Evolutionary conservation across 2,329 filamentous ascomycete genomes (phyloP).

Genomic region (Claviceps cyperi): DNA sequence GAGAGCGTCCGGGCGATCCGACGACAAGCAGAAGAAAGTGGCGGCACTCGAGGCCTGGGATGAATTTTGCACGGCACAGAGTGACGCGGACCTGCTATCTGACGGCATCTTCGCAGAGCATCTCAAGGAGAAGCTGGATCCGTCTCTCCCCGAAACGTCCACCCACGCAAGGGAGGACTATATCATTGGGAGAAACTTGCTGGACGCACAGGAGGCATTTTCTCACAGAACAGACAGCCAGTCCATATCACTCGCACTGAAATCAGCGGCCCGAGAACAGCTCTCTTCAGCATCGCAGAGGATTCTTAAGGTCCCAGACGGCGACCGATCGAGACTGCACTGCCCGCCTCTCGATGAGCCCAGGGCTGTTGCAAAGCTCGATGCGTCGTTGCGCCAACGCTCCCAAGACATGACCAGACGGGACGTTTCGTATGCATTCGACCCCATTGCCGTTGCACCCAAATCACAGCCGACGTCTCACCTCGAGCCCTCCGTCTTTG

Average conservation of each 20-base stretch:
- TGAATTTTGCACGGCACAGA: slow-evolving; percentile 43
- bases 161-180: slow-evolving; percentile 34
- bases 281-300: background rate
- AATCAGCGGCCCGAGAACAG: slow-evolving; percentile 15
- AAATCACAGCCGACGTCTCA: slow-evolving; percentile 23
- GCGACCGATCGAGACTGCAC: background rate
- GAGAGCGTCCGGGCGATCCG: slow-evolving; percentile 9
- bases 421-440: slow-evolving; percentile 45
- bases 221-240: slow-evolving; percentile 16
- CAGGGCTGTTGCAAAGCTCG: slow-evolving; percentile 21
- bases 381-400: slow-evolving; percentile 19
- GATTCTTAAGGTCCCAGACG: background rate
- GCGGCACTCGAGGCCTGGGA: slow-evolving; percentile 35
- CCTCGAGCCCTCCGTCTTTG: slow-evolving; percentile 60
- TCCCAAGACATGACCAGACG: slow-evolving; percentile 25
- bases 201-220: slow-evolving; percentile 28
- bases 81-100: slow-evolving; percentile 49
- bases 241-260: slow-evolving; percentile 16
- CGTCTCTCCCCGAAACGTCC: slow-evolving; percentile 43
- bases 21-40: slow-evolving; percentile 5
- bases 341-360: slow-evolving; percentile 19
- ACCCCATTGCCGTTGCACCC: slow-evolving; percentile 40
- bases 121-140: slow-evolving; percentile 41
- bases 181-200: slow-evolving; percentile 29
- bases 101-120: slow-evolving; percentile 29